Evolutionary conservation across 345 rosid species (phyloP).

Genomic region (Mangifera indica): DNA sequence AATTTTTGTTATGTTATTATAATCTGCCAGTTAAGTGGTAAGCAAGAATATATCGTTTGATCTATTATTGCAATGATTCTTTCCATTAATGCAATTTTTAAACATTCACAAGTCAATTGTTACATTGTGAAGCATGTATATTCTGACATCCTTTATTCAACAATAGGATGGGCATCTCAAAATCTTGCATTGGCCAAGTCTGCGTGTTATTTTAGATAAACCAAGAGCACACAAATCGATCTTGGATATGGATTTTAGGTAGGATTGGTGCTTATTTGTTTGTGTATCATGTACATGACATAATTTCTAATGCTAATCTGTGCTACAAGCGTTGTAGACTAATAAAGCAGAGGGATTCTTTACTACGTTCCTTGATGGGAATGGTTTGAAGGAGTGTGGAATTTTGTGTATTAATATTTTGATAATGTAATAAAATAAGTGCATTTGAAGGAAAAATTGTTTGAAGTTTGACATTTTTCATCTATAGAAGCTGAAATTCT

Average conservation of each 20-base stretch:
- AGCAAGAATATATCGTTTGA: neutral
- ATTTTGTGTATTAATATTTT: neutral
- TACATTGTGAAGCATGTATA: neutral
- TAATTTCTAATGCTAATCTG: neutral
- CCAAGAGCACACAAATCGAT: slow-evolving; percentile 80
- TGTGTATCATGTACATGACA: neutral
- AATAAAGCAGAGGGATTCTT: neutral
- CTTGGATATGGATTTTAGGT: slow-evolving; percentile 90
- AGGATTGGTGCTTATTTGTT: slow-evolving; percentile 8
- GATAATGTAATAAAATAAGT: neutral
- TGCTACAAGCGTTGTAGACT: neutral
- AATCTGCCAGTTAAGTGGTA: slow-evolving; percentile 5
- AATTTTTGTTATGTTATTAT: neutral
- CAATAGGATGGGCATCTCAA: slow-evolving; percentile 86
- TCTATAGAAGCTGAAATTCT: slow-evolving; percentile 9
- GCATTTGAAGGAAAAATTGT: neutral
- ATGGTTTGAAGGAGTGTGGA: neutral
- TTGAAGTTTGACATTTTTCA: neutral
- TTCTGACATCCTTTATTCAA: slow-evolving; percentile 16
- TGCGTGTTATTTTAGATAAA: slow-evolving; percentile 64
- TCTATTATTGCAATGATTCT: neutral
- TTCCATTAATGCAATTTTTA: neutral
- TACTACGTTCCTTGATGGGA: neutral
- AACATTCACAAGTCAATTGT: slow-evolving; percentile 9
- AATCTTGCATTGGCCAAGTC: slow-evolving; percentile 87